Conservation (phyloP, 805 yeast species). For the Hagleromyces aurorensis region DNA sequence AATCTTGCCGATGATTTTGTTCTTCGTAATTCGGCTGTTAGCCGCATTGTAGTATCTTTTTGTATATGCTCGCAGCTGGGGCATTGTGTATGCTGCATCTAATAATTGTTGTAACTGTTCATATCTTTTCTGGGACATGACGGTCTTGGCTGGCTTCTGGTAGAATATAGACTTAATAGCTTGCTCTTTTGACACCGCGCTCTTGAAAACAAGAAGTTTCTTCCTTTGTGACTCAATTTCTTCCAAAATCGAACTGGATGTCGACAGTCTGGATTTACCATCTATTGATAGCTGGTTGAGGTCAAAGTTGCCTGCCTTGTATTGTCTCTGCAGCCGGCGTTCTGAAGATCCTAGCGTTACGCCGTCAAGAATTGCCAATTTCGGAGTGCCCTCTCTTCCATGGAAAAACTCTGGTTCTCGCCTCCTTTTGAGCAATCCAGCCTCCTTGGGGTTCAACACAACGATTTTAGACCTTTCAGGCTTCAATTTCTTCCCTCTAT, state of each 20-base stretch:
- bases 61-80: slow-evolving; percentile 22
- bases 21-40: slow-evolving; percentile 9
- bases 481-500: slow-evolving; percentile 25
- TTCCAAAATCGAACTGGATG: slow-evolving; percentile 9
- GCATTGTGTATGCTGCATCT: slow-evolving; percentile 21
- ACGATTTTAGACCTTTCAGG: slow-evolving; percentile 24
- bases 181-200: slow-evolving; percentile 21
- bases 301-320: too few relatives aligned
- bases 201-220: slow-evolving; percentile 19
- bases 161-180: slow-evolving; percentile 23
- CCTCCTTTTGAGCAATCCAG: slow-evolving; percentile 18
- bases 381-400: slow-evolving; percentile 3
- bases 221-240: slow-evolving; percentile 18
- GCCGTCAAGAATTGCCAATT: slow-evolving; percentile 25
- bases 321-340: too few relatives aligned
- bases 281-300: slow-evolving; percentile 1
- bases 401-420: slow-evolving; percentile 11
- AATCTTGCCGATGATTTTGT: slow-evolving; percentile 10
- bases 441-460: slow-evolving; percentile 23
- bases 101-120: slow-evolving; percentile 16
- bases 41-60: slow-evolving; percentile 9
- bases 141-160: slow-evolving; percentile 16
- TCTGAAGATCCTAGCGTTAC: slow-evolving; percentile 13
- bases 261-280: background rate
- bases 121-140: slow-evolving; percentile 17